These are phyloP conservation scores for Phyllosticta citribraziliensis DNA, from an alignment of 2,329 filamentous ascomycete species.

Conservation along the genomic window DNA sequence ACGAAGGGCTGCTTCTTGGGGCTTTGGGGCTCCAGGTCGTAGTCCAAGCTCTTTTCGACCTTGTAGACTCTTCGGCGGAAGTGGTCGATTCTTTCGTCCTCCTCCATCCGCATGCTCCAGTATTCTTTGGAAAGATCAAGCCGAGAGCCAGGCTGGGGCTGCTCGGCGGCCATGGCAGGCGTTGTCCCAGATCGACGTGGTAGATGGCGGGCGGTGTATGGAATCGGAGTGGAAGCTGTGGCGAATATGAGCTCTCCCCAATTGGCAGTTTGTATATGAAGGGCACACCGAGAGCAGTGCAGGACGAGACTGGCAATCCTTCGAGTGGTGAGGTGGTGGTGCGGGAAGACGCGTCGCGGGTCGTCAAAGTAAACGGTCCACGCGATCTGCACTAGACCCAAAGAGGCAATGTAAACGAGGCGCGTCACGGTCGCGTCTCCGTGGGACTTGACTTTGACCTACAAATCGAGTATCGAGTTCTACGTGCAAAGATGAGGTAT, in stretches of 20 bases:
- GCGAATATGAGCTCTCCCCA: too few relatives aligned
- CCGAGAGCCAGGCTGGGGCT: not conserved
- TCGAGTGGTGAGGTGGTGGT: not conserved
- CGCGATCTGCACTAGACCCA: not conserved
- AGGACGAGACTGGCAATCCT: too few relatives aligned
- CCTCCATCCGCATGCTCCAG: not conserved
- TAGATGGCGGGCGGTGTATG: too few relatives aligned
- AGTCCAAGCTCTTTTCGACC: not conserved
- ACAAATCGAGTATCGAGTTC: too few relatives aligned
- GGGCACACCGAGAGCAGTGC: too few relatives aligned
- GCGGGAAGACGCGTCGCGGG: not conserved
- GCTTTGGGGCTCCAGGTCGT: not conserved
- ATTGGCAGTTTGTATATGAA: too few relatives aligned
- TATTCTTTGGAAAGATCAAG: not conserved
- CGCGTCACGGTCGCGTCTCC: too few relatives aligned
- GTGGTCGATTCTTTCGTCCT: not conserved
- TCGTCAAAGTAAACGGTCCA: not conserved
- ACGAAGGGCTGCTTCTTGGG: not conserved
- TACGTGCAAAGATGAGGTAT: too few relatives aligned
- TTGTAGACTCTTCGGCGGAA: not conserved
- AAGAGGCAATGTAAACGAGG: not conserved
- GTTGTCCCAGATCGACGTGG: too few relatives aligned
- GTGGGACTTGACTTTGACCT: too few relatives aligned
- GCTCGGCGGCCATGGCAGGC: not conserved
- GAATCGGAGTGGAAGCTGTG: too few relatives aligned